A percentile compares a stretch with the other conserved stretches of the same genome.
phyloP scores from a whole-genome alignment of 306 rosid species.

The Rubus idaeus region DNA sequence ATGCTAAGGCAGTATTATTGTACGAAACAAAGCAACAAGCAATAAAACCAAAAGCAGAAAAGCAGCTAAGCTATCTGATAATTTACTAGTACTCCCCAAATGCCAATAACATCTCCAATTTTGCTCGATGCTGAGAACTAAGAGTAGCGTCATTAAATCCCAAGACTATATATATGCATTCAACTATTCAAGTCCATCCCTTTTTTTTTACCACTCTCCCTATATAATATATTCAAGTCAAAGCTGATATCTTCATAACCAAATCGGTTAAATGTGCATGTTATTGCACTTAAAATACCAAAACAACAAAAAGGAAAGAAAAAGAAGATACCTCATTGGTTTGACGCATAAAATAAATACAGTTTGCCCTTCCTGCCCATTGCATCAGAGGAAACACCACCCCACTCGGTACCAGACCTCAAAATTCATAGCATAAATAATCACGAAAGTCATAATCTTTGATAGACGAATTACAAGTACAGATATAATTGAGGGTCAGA shows the following conservation, averaged over 20 bases:
- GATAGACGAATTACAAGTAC: background rate
- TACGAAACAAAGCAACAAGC: background rate
- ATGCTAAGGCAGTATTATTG: background rate
- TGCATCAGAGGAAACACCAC: conserved; percentile 82
- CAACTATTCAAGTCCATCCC: conserved; percentile 2
- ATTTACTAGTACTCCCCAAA: background rate
- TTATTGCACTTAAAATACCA: background rate
- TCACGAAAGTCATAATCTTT: background rate
- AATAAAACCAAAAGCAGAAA: background rate
- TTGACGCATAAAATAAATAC: conserved; percentile 55
- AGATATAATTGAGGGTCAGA: background rate
- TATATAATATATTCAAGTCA: background rate
- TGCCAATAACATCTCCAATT: background rate
- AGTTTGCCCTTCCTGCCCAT: conserved; percentile 89
- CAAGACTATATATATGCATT: background rate
- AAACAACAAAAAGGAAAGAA: background rate
- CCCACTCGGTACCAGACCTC: conserved; percentile 92
- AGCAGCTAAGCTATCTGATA: background rate
- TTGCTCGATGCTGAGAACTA: background rate
- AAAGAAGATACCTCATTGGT: conserved; percentile 53
- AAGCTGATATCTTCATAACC: background rate
- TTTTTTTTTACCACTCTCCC: background rate
- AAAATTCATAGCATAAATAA: conserved; percentile 15
- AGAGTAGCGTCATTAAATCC: background rate
- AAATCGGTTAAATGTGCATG: background rate